A percentile compares a stretch with the other conserved stretches of the same genome.
Evolutionary conservation across 345 rosid species (phyloP).

Genomic region (Salix dunnii): DNA sequence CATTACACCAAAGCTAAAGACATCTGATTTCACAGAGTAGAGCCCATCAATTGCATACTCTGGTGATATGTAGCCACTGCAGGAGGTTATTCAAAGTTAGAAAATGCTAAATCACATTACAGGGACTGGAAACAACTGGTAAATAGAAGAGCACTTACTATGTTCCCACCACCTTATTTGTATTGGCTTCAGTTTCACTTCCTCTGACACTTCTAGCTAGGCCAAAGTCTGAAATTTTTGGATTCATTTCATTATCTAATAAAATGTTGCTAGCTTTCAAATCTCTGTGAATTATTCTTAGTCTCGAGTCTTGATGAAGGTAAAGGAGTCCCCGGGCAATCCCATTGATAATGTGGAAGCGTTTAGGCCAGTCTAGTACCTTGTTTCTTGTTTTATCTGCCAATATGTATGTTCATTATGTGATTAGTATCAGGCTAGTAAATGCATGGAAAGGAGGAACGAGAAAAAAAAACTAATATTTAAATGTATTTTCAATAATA

Average conservation of each 20-base stretch:
- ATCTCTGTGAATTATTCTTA: conserved; percentile 7
- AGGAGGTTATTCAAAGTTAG: background rate
- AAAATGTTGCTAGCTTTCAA: conserved; percentile 5
- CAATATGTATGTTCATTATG: background rate
- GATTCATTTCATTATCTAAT: conserved; percentile 8
- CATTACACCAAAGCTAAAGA: conserved; percentile 13
- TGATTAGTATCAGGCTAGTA: background rate
- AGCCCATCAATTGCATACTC: conserved; percentile 15
- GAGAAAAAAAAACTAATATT: background rate
- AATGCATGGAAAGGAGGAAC: background rate
- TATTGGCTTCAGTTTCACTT: conserved; percentile 3
- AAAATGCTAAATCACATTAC: background rate
- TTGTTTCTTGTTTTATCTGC: background rate
- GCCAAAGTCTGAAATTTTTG: conserved; percentile 14
- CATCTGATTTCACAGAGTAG: conserved; percentile 15
- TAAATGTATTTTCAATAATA: background rate
- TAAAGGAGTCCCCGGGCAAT: conserved; percentile 21
- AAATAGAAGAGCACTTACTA: background rate
- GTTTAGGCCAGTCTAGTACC: conserved; percentile 1
- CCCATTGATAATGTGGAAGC: conserved; percentile 13
- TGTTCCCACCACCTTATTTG: conserved; percentile 12
- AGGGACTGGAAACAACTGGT: background rate
- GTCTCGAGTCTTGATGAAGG: conserved; percentile 21
- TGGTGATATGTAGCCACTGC: conserved; percentile 13
- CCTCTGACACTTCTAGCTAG: conserved; percentile 14